These are phyloP conservation scores for Darksidea phi DNA, from an alignment of 495 filamentous ascomycete species.

Conservation along the genomic window DNA sequence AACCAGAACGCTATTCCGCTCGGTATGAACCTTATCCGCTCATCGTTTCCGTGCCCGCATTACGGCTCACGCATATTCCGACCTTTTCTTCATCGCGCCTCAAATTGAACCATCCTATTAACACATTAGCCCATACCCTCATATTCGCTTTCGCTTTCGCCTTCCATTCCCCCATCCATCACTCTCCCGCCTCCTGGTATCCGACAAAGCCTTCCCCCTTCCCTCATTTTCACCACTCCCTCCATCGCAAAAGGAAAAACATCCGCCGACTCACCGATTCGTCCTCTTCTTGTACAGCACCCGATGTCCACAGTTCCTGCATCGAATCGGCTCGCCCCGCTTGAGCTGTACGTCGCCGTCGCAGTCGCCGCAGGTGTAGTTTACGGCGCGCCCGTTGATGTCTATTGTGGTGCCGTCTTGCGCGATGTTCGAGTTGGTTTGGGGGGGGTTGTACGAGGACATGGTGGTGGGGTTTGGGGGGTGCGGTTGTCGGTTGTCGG, in stretches of 20 bases:
- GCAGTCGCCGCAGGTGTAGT: slow-evolving; percentile 94
- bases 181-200: slow-evolving; percentile 11
- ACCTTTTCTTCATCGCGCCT: slow-evolving; percentile 64
- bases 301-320: slow-evolving; percentile 93
- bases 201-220: neutral
- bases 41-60: too few relatives aligned
- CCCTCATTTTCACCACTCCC: too few relatives aligned
- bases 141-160: slow-evolving; percentile 2
- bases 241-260: too few relatives aligned
- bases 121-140: slow-evolving; percentile 13
- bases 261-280: slow-evolving; percentile 69
- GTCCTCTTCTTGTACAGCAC: slow-evolving; percentile 98
- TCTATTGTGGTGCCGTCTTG: too few relatives aligned
- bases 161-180: neutral
- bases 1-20: too few relatives aligned
- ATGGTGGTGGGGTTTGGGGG: slow-evolving; percentile 4
- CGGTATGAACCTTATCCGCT: too few relatives aligned
- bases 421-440: neutral
- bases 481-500: neutral
- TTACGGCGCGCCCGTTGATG: slow-evolving; percentile 49
- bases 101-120: slow-evolving; percentile 93
- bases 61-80: neutral
- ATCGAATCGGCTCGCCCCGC: slow-evolving; percentile 84
- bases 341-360: slow-evolving; percentile 75
- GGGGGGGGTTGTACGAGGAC: slow-evolving; percentile 3